Evolutionary conservation across 1,284 basidiomycete genomes (phyloP).

Genomic region (Malassezia nana): DNA sequence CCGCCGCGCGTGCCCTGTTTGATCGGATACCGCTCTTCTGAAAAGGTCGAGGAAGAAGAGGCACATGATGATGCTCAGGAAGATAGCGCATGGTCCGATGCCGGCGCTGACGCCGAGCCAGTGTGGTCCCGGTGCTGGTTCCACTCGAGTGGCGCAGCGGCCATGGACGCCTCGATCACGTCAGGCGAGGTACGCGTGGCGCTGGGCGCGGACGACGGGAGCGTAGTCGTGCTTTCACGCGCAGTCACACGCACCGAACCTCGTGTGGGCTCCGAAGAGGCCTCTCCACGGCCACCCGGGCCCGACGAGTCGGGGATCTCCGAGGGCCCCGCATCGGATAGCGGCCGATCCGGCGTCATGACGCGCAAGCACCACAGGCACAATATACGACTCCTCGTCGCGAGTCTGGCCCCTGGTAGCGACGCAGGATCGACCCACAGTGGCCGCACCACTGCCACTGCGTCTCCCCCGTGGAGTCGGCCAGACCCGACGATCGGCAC

Average conservation of each 20-base stretch:
- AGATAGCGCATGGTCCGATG: background rate
- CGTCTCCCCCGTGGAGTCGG: background rate
- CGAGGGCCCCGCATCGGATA: background rate
- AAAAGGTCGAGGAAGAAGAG: background rate
- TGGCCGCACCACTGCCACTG: background rate
- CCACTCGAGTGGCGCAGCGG: background rate
- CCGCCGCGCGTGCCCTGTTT: background rate
- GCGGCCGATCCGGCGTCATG: background rate
- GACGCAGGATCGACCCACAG: background rate
- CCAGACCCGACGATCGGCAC: background rate
- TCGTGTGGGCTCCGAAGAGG: background rate
- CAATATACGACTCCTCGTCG: background rate
- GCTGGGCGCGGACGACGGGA: slow-evolving; percentile 6
- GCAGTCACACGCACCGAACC: background rate
- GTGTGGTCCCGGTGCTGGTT: slow-evolving; percentile 1
- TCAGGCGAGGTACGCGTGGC: background rate
- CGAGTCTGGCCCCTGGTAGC: background rate
- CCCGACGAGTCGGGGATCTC: background rate
- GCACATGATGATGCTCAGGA: background rate
- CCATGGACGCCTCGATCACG: background rate
- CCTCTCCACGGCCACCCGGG: background rate
- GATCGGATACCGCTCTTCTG: background rate
- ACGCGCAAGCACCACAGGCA: slow-evolving; percentile 1
- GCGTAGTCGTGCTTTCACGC: background rate
- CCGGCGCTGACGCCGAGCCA: background rate